Conservation (phyloP, 2,329 filamentous ascomycete species). For the Aureobasidium sp. region DNA sequence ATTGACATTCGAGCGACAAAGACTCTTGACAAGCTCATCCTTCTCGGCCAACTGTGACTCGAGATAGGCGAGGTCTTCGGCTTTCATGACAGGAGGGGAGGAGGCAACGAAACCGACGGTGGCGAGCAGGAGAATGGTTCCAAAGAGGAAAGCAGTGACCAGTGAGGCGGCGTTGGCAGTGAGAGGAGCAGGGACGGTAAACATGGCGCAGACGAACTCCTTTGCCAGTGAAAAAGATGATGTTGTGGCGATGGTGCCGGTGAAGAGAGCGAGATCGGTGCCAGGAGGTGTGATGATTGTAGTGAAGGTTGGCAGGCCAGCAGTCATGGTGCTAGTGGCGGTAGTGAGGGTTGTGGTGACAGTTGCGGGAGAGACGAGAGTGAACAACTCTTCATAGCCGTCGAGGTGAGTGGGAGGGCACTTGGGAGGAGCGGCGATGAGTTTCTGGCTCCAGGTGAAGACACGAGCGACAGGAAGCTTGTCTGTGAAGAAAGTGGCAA, state of each 20-base stretch:
- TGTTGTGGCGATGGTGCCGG: background rate
- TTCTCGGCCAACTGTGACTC: background rate
- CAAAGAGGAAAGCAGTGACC: background rate
- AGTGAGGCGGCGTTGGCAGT: background rate
- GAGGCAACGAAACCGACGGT: background rate
- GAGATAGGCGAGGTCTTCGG: background rate
- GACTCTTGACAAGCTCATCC: background rate
- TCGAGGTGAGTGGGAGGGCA: background rate
- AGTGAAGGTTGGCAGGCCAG: conserved; percentile 82
- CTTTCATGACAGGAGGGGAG: background rate
- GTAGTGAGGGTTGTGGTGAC: background rate
- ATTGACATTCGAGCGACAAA: background rate
- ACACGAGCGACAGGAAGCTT: background rate
- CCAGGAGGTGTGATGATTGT: conserved; percentile 72
- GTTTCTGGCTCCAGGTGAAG: background rate
- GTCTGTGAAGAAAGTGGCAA: background rate
- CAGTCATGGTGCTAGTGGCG: conserved; percentile 76
- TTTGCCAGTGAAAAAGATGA: background rate
- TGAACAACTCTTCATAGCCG: background rate
- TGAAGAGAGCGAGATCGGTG: background rate
- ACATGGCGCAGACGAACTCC: background rate
- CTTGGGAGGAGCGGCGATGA: background rate
- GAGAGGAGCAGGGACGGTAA: background rate
- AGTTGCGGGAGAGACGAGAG: background rate
- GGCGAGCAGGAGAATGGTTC: background rate